Percentiles rank a stretch among this genome's conserved stretches.
Conservation (phyloP, 2,329 filamentous ascomycete species). For the Claviceps quebecensis region DNA sequence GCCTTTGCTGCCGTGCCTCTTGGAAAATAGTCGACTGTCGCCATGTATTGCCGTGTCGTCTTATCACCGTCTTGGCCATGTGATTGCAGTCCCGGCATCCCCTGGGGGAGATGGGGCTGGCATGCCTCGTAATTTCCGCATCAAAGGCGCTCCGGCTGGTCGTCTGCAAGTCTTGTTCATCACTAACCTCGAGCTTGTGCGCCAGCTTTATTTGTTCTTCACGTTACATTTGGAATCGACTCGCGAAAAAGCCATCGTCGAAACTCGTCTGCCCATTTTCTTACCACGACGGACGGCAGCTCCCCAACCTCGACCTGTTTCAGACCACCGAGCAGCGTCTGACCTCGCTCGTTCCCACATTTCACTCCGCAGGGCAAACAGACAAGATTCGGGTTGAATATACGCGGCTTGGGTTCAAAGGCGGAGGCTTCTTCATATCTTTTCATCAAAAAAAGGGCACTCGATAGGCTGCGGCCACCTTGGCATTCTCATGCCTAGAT, state of each 20-base stretch:
- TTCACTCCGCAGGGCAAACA: background rate
- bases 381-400: background rate
- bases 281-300: background rate
- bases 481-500: slow-evolving; percentile 44
- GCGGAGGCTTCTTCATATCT: background rate
- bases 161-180: background rate
- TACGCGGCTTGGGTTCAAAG: background rate
- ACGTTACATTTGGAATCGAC: background rate
- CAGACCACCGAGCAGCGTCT: background rate
- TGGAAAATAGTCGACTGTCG: background rate
- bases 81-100: background rate
- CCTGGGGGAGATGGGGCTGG: background rate
- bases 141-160: background rate
- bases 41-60: background rate
- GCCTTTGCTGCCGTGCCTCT: background rate
- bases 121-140: background rate
- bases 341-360: background rate
- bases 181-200: background rate
- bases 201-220: background rate
- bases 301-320: background rate
- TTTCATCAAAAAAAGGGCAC: background rate
- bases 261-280: background rate
- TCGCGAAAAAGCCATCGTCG: background rate
- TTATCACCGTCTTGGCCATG: background rate
- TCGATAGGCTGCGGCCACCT: slow-evolving; percentile 4